Conservation (phyloP, 495 filamentous ascomycete species). For the Podospora australis region DNA sequence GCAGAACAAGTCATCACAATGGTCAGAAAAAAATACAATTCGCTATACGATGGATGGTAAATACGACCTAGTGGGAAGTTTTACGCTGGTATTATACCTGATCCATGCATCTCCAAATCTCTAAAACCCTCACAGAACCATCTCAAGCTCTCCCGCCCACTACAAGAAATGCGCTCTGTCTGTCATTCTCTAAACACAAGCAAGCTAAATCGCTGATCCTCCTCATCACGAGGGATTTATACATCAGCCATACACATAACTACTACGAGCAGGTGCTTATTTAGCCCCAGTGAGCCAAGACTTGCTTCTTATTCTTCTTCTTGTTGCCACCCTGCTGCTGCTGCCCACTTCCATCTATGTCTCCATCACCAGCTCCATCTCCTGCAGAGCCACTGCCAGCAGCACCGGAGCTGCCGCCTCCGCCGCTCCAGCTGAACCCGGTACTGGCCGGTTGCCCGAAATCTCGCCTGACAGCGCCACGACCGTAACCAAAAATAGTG, state of each 20-base stretch:
- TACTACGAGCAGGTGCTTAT: background rate
- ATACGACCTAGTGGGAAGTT: too few relatives aligned
- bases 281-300: conserved; percentile 55
- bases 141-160: too few relatives aligned
- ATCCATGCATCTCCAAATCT: too few relatives aligned
- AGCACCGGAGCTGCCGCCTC: conserved; percentile 1
- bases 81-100: too few relatives aligned
- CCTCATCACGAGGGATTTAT: too few relatives aligned
- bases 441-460: conserved; percentile 36
- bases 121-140: too few relatives aligned
- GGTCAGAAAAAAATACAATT: too few relatives aligned
- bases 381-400: background rate
- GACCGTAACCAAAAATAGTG: conserved; percentile 72
- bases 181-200: background rate
- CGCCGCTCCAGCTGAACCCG: conserved; percentile 35
- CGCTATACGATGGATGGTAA: too few relatives aligned
- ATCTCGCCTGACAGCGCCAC: conserved; percentile 62
- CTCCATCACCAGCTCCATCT: background rate
- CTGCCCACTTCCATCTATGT: background rate
- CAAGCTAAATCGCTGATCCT: background rate
- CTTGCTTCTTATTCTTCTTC: conserved; percentile 79
- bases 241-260: background rate
- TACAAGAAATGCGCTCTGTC: too few relatives aligned
- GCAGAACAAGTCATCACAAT: too few relatives aligned
- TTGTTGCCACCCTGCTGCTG: conserved; percentile 40